Base-by-base conservation (phyloP, 78 protist genomes). In the Capsaspora owczarzaki region DNA sequence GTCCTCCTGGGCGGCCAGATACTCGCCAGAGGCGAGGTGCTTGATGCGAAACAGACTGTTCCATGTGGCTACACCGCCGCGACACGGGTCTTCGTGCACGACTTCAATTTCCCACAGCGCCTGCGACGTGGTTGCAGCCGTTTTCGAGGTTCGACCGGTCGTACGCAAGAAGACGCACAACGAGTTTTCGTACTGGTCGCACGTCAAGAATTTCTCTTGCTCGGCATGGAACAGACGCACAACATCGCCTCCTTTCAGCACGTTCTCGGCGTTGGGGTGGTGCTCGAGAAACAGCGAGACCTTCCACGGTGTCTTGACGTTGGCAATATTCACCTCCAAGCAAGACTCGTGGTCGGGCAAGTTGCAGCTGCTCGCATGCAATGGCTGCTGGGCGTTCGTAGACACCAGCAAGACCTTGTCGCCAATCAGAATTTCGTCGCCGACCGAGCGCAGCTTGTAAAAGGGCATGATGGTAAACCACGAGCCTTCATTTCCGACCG, bases 51-150 rank as follows among this genome's bases (percentile, higher is more conserved):
- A 78, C 35, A 84, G 29, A 40, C 40, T 14, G 37, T 46, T 47
- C 87, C 87, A 84, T 23, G 19, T 5, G 22, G 78, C 82, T 19
- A 74, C 1, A 23, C 87, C 87, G 33, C 70, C 56, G 72, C 61
- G 22, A 31, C n/a, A 12, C 37, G 76, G 78, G 12, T 51, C 46
- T 20, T 60, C 78, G 22, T 23, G 8, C 61, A 44, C 43, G 22
- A 81, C 84, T 53, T 81, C 84, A 12, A 81, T 78, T 71, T 81
- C 77, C 83, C 83, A 80, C 20, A 80, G 76, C 27, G 83, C 77
- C 41, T 80, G 49, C 37, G 84, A 80, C 29, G 83, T 35, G 5
- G 76, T 69, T 19, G 83, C 83, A 5, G 74, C 25, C 25, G 78
- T n/a, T 44, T 80, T 80, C 33, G 38, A 1, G 1, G 40, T 44